Evolutionary conservation across 208 protist species (phyloP), one percentile per base, ranked within the genome.

Genomic region (Crithidia fasciculata): DNA sequence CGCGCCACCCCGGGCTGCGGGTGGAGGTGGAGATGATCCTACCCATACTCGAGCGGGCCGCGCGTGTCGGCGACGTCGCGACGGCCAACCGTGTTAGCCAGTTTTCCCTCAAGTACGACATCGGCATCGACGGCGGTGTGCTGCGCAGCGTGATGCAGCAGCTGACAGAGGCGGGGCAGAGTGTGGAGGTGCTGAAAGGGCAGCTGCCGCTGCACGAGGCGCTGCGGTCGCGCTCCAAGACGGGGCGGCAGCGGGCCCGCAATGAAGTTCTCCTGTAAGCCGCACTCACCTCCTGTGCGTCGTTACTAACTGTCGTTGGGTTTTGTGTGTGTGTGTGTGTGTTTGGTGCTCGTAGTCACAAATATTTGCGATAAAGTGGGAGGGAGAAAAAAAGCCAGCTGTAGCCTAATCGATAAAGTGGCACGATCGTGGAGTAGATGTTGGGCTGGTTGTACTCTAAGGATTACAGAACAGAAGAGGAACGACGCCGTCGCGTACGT

Each of bases 21-120:
- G 84, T 96, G 7, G 91, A 96, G 89, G 85, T 94, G 74, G 91
- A 96, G 74, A 96, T 96, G 91, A 81, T 96, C 43, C 71, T 96
- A 59, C 88, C 89, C 0, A 93, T 94, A 16, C 19, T 96, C 8
- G 91, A 96, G 77, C 85, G 91, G 0, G 91, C 89, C 37, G 91
- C 89, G 9, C 81, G 86, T 40, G 91, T 76, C 37, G 91, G 91
- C 12, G 91, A 96, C 55, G 88, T 77, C 12, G 89, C 92, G 55
- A 93, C 88, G 47, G 91, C 86, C 15, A 89, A 88, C 53, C 84
- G 81, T 52, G 54, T 96, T 44, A 92, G 87, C 58, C 82, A 93
- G 61, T 94, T 87, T 65, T 79, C 91, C 10, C 84, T 96, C 44
- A 87, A 94, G 71, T 93, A 86, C 58, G 91, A 96, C 68, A 82